Percentiles rank a stretch among this genome's conserved stretches.
These are phyloP conservation scores for Mycosphaerella sp. DNA, from an alignment of 2,329 filamentous ascomycete genomes.

Conservation along the genomic window DNA sequence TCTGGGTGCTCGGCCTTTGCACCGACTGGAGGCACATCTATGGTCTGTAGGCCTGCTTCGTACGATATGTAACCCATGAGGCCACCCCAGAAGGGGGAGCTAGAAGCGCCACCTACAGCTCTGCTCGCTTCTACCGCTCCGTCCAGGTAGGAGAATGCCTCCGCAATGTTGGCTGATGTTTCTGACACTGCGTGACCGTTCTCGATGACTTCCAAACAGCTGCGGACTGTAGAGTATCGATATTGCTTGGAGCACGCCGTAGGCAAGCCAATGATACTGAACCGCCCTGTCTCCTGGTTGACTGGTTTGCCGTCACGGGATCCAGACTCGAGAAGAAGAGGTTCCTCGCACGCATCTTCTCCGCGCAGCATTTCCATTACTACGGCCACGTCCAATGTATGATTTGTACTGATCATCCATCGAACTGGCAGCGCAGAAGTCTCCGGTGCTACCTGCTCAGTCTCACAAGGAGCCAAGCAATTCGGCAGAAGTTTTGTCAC, in stretches of 20 bases:
- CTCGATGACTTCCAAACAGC: constrained; percentile 15
- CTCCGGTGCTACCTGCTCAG: not conserved
- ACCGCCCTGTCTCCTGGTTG: constrained; percentile 52
- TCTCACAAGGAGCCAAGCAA: not conserved
- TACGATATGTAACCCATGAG: constrained; percentile 82
- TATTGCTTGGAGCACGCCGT: constrained; percentile 34
- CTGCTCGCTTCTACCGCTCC: constrained; percentile 35
- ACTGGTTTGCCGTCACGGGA: constrained; percentile 38
- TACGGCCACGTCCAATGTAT: constrained; percentile 30
- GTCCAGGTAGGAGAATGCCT: constrained; percentile 39
- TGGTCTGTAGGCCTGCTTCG: constrained; percentile 66
- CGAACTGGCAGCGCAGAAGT: not conserved
- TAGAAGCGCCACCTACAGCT: constrained; percentile 31
- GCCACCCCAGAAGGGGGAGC: constrained; percentile 67
- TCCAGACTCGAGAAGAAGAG: constrained; percentile 46
- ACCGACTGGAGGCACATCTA: constrained; percentile 42
- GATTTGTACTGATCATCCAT: constrained; percentile 3
- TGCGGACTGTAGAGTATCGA: constrained; percentile 21
- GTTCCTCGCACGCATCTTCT: constrained; percentile 32
- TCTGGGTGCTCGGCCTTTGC: constrained; percentile 53
- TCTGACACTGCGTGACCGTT: constrained; percentile 4
- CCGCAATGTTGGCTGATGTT: constrained; percentile 24
- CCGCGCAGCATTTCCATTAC: constrained; percentile 34
- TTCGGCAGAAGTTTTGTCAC: not conserved
- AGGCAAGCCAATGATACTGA: constrained; percentile 67